Evolutionary conservation across 306 rosid genomes (phyloP).

Genomic region (Styphnolobium japonicum): DNA sequence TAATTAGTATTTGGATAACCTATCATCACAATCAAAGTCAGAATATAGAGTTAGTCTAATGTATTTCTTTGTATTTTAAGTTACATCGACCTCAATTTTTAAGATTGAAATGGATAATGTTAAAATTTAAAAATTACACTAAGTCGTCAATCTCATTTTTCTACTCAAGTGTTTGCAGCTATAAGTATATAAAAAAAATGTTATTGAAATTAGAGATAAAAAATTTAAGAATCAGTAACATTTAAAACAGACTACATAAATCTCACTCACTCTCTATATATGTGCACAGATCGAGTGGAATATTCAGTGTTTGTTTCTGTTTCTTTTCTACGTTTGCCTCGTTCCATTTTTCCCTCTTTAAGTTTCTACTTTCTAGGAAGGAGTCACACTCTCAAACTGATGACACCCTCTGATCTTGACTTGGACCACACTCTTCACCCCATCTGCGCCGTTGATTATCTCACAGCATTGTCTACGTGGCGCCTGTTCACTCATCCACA

Average conservation of each 20-base stretch:
- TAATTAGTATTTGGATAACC: background rate
- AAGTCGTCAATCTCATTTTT: no score
- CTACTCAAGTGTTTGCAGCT: no score
- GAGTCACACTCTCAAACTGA: slow-evolving; percentile 57
- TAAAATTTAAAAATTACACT: no score
- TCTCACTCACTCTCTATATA: background rate
- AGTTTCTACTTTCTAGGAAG: slow-evolving; percentile 1
- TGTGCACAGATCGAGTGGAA: background rate
- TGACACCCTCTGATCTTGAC: slow-evolving; percentile 51
- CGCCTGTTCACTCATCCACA: slow-evolving; percentile 45
- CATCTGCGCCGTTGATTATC: slow-evolving; percentile 21
- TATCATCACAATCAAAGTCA: background rate
- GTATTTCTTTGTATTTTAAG: no score
- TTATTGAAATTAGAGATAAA: background rate
- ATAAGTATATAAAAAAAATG: no score
- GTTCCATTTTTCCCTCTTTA: background rate
- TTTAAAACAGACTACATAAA: background rate
- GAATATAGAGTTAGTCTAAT: background rate
- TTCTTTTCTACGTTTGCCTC: background rate
- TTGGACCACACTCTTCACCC: background rate
- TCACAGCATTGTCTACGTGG: slow-evolving; percentile 88
- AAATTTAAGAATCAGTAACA: background rate
- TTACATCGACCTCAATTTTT: no score
- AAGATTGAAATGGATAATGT: no score
- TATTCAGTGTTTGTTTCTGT: background rate